Base-by-base conservation (phyloP, 148 eudicot genomes). In the Camellia sinensis region DNA sequence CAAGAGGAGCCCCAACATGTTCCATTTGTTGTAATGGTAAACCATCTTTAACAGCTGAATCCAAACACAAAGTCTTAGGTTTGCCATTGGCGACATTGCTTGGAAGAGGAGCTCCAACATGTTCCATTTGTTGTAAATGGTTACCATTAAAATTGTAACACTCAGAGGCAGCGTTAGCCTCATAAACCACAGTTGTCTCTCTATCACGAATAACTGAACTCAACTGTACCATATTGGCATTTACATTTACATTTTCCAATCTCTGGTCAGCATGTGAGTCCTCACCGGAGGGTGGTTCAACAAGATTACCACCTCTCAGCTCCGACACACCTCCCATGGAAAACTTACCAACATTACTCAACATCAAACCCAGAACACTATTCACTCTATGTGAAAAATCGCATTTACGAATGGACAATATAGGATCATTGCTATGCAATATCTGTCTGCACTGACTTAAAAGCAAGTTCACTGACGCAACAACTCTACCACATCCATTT, bases 371-470 rank as follows among this genome's bases (percentile, higher is more conserved):
- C 29, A 41, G 40, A 77, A 70, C 62, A 41, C 50, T 73, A 37
- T 43, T 90, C 53, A 74, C 52, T 59, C 48, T 43, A 67, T 71
- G 8, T 13, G 71, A 79, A 79, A 21, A 48, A 75, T 78, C 53
- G 83, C 81, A 80, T 44, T 78, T 81, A 67, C 80, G 81, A 77
- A 92, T 89, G 76, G 74, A 86, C 66, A 81, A 82, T 67, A 91
- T 79, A 15, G 97, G 95, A 40, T 92, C 91, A 76, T 89, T 81
- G 78, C 90, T 89, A 77, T 62, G 79, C 54, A 87, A 69, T 73
- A 92, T 91, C 54, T 72, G 81, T 68, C 88, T 90, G 81, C 98
- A 95, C 73, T 77, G 57, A 70, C 86, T 87, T 43, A 79, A 82
- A 68, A 92, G 88, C 73, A 85, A 71, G 66, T 81, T 86, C 8